Evolutionary conservation across 129 eudicot genomes (phyloP), one percentile per base, ranked within the genome.

Genomic region (Flaveria bidentis): DNA sequence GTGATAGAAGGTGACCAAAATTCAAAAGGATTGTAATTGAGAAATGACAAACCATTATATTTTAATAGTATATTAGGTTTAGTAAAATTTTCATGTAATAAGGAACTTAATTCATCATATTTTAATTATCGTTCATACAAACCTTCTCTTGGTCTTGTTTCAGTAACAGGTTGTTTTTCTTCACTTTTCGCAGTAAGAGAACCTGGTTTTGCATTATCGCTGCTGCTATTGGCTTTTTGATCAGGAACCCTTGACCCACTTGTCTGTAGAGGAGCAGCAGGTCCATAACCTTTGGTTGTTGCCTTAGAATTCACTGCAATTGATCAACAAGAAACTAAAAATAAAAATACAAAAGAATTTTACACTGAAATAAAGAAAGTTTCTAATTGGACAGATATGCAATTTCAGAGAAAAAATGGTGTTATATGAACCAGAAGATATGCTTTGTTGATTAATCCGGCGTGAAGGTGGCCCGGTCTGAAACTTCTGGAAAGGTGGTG

Each of bases 61-160:
- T 68, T 45, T 39, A 36, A 66, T 50, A 66, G 1, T 51, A 52
- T 52, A 67, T 77, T 68, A 69, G 67, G 72, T 22, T 52, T 18
- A 6, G 45, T 39, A 56, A 1, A 4, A 12, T n/a, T 44, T 11
- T 33, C 62, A 22, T 36, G 42, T 66, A 41, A 66, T 18, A 20
- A 44, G 10, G 11, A 22, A 22, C 73, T 42, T 68, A 20, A 20
- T 12, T 44, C 25, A 77, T 67, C 41, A 33, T 17, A 7, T 18
- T 36, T 9, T 39, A n/a, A 39, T 5, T 7, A 51, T 78, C 64
- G 52, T 25, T 55, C 20, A 79, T 13, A 17, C 18, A 67, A 56
- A 93, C 98, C 98, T 90, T 88, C 93, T 91, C 86, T 93, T 66
- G 88, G 91, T 76, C 98, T 91, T 73, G 84, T 72, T 61, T 86